Evolutionary conservation across 768 basidiomycete species (phyloP).

Genomic region (Pulveroboletus sp.): DNA sequence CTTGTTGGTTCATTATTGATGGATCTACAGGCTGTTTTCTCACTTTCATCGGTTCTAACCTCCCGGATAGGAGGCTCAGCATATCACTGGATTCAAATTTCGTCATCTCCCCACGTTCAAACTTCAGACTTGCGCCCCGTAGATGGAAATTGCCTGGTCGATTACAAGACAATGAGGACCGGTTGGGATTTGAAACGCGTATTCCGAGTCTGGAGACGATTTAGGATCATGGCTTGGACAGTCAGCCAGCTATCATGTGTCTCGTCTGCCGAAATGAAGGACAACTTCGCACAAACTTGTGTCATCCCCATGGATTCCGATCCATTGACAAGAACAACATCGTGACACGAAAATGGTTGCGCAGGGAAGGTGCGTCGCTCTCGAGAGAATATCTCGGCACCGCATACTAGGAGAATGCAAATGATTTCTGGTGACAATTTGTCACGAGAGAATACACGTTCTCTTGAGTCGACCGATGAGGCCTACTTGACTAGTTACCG

Average conservation of each 20-base stretch:
- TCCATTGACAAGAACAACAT: no score
- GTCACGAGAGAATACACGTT: background rate
- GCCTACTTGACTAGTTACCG: background rate
- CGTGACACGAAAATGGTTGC: background rate
- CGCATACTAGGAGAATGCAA: background rate
- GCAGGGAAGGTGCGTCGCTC: background rate
- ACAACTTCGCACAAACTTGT: background rate
- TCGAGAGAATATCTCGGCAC: background rate
- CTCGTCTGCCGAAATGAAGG: conserved; percentile 6
- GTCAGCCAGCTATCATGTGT: background rate
- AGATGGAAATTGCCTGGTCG: no score
- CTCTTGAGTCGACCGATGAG: background rate
- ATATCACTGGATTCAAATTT: no score
- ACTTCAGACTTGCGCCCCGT: no score
- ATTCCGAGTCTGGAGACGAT: conserved; percentile 3
- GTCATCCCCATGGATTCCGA: background rate
- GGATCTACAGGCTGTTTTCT: no score
- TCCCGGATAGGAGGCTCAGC: no score
- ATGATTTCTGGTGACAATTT: background rate
- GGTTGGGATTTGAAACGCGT: no score
- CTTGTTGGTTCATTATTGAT: no score
- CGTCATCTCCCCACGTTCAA: no score
- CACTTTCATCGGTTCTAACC: no score
- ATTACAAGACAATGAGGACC: no score
- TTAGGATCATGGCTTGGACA: no score